Conservation (phyloP, 805 yeast genomes). For the Suhomyces vadensis region DNA sequence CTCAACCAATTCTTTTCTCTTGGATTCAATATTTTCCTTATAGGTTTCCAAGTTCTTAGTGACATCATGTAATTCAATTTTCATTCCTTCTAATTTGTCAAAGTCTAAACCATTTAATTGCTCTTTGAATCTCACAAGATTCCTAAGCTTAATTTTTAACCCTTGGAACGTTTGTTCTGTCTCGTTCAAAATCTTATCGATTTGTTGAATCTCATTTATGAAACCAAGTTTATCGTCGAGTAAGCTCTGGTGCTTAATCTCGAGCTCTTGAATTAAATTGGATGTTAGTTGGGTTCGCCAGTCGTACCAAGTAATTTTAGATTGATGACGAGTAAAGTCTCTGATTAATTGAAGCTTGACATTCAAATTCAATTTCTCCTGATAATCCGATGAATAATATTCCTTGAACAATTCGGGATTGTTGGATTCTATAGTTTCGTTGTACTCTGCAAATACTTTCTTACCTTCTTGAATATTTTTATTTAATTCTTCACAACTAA, state of each 20-base stretch:
- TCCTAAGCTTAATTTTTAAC: constrained; percentile 17
- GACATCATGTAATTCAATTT: constrained; percentile 18
- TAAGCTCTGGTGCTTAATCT: constrained; percentile 20
- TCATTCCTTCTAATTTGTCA: constrained; percentile 15
- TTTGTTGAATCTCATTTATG: constrained; percentile 12
- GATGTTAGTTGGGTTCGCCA: constrained; percentile 58
- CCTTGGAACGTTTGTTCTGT: constrained; percentile 10
- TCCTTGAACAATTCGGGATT: constrained; percentile 53
- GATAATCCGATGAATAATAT: constrained; percentile 42
- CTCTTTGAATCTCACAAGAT: constrained; percentile 12
- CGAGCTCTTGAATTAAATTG: constrained; percentile 42
- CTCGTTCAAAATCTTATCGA: constrained; percentile 14
- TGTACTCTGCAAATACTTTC: constrained; percentile 46
- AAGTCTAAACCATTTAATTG: constrained; percentile 13
- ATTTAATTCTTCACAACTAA: constrained; percentile 55
- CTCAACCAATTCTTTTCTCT: constrained; percentile 10
- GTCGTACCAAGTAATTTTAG: constrained; percentile 59
- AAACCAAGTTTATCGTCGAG: constrained; percentile 20
- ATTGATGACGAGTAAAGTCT: constrained; percentile 51
- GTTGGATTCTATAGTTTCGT: constrained; percentile 44
- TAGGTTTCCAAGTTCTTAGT: constrained; percentile 16
- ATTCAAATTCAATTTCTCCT: constrained; percentile 42
- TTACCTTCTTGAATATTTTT: constrained; percentile 53
- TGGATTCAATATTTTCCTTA: constrained; percentile 12
- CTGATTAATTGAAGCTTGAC: constrained; percentile 52